These are phyloP conservation scores for Casaregolazyma lundiana DNA, from an alignment of 1,139 yeast genomes.

Conservation along the genomic window DNA sequence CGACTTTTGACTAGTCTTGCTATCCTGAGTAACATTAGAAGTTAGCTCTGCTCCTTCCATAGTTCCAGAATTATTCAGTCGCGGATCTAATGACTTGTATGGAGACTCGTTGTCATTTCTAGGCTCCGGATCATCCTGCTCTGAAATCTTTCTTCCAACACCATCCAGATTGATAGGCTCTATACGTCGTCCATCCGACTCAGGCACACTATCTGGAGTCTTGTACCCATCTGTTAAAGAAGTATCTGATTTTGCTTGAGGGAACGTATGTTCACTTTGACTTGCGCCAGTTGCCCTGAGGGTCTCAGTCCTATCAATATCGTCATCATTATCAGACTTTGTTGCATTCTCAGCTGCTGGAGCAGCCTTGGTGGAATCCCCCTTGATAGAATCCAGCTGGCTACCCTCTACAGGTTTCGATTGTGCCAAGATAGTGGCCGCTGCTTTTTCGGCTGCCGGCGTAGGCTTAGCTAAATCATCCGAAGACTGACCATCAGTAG, in stretches of 20 bases:
- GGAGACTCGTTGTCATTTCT: not conserved
- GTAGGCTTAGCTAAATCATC: not conserved
- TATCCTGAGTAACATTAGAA: not conserved
- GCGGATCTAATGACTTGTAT: not conserved
- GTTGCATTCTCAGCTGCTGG: not conserved
- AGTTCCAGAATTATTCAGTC: not conserved
- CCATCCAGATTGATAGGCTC: not conserved
- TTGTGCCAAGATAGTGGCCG: not conserved
- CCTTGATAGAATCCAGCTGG: not conserved
- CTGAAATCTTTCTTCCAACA: not conserved
- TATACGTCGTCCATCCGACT: not conserved
- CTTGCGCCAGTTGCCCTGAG: not conserved
- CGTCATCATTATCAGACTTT: not conserved
- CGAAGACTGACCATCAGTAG: not conserved
- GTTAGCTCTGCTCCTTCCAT: not conserved
- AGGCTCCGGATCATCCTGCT: not conserved
- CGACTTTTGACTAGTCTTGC: not conserved
- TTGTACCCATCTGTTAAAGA: not conserved
- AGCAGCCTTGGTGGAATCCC: not conserved
- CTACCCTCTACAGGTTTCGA: not conserved
- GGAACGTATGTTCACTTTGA: not conserved
- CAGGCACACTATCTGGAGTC: not conserved
- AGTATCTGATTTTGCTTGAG: not conserved
- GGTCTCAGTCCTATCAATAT: not conserved
- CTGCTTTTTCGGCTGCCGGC: not conserved